Base-by-base conservation (phyloP, 2,329 filamentous ascomycete genomes). In the Calonectria ilicicola region DNA sequence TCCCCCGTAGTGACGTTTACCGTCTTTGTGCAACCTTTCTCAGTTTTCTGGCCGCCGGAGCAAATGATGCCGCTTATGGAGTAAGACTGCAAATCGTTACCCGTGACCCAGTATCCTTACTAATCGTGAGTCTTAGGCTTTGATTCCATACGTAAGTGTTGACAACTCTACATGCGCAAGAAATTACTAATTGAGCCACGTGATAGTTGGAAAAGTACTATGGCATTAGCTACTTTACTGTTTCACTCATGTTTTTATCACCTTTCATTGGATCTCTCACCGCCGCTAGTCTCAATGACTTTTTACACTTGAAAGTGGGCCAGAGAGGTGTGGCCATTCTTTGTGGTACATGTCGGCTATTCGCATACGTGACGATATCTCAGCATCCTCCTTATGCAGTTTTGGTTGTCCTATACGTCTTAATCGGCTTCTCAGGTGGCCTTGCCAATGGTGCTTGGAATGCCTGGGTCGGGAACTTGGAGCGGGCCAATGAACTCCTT, bases 381-480 rank as follows among this genome's bases (percentile, higher is more conserved):
- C 80, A 90, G 5, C 93, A 94, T 80, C 93, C 93, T 2, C 92
- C 92, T 0, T 94, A 92, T 76, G 90, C 91, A 0, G 91, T 91
- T 1, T 84, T 95, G 0, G 89, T 94, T 1, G 79, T 94, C 12
- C 87, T 91, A 8, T 94, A 92, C 79, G 88, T 91, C 74, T 81
- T 95, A 2, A 90, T 92, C 0, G 93, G 93, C 0, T 91, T 94
- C 66, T 93, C 92, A 0, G 94, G 93, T 78, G 93, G 93, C 0
- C 82, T 94, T 0, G 86, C 88, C 14, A 92, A 90, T 72, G 88
- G 86, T 9, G 88, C 64, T 1, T 91, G 88, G 87, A 89, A 89
- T 77, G 87, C 87, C 0, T 89, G 85, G 84, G 81, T 89, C 15
- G 93, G 93, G 0, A 92, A 91, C 75, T 91, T 95, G 88, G 88